These are phyloP conservation scores for Arthrobotrys sinensis DNA, from an alignment of 2,329 filamentous ascomycete genomes.

Conservation along the genomic window DNA sequence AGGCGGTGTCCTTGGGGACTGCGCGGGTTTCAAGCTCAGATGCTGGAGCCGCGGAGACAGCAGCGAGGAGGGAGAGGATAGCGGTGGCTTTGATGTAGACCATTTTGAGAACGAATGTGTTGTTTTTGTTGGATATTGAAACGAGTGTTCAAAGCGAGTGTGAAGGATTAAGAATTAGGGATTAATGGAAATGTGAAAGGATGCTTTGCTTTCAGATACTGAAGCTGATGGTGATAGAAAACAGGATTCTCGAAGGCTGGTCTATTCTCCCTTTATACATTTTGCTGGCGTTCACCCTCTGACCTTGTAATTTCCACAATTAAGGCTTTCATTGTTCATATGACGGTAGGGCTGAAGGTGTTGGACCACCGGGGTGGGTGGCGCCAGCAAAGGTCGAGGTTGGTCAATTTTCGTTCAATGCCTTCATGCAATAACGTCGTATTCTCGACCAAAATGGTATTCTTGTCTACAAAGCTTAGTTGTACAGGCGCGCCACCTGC, in stretches of 20 bases:
- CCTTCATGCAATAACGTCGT: conserved; percentile 12
- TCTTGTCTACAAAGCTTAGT: conserved; percentile 23
- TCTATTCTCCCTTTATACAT: background rate
- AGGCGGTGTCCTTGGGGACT: conserved; percentile 8
- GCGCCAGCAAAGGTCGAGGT: background rate
- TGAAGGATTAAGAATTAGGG: conserved; percentile 10
- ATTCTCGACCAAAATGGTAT: conserved; percentile 9
- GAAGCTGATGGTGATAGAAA: conserved; percentile 7
- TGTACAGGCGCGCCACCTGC: conserved; percentile 1
- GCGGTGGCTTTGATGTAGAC: conserved; percentile 34
- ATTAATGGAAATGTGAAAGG: background rate
- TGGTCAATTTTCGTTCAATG: background rate
- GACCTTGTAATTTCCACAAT: conserved; percentile 1
- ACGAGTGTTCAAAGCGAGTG: conserved; percentile 13
- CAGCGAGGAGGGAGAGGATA: conserved; percentile 27
- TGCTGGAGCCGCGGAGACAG: conserved; percentile 35
- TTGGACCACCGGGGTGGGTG: background rate
- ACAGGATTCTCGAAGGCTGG: background rate
- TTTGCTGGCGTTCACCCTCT: background rate
- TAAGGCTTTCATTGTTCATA: background rate
- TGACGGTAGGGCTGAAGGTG: background rate
- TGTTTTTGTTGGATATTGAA: conserved; percentile 28
- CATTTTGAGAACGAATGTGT: conserved; percentile 50
- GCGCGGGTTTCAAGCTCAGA: conserved; percentile 32
- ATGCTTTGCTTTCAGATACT: background rate